Percentiles rank a stretch among this genome's conserved stretches.
These are phyloP conservation scores for Spathaspora sp. DNA, from an alignment of 805 yeast genomes.

Conservation along the genomic window DNA sequence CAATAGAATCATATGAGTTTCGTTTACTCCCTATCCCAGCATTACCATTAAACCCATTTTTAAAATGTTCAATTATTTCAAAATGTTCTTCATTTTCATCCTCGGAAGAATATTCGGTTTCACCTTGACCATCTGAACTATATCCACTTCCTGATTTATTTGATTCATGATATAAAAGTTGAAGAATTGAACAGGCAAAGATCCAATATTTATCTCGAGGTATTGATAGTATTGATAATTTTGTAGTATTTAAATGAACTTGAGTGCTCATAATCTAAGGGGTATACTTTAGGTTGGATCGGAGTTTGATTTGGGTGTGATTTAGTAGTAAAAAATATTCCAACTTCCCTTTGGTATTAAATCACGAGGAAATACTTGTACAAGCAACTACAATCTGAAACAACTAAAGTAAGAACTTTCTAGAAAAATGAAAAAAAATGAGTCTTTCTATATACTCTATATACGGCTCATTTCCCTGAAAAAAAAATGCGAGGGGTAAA, in stretches of 20 bases:
- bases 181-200: constrained; percentile 50
- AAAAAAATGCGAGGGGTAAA: not conserved
- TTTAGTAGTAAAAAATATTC: no score
- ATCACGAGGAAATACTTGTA: not conserved
- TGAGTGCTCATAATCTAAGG: constrained; percentile 37
- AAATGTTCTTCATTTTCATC: constrained; percentile 8
- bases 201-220: constrained; percentile 51
- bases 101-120: constrained; percentile 2
- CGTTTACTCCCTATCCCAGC: not conserved
- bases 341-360: no score
- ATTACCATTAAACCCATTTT: not conserved
- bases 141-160: constrained; percentile 12
- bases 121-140: constrained; percentile 5
- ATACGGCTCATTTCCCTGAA: not conserved
- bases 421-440: not conserved
- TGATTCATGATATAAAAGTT: constrained; percentile 39
- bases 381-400: no score
- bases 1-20: constrained; percentile 4
- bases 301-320: not conserved
- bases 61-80: not conserved
- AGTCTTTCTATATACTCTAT: not conserved
- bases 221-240: constrained; percentile 48
- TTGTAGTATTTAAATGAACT: constrained; percentile 44
- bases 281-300: not conserved
- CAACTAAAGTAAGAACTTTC: no score